Evolutionary conservation across 2,329 filamentous ascomycete genomes (phyloP).

Genomic region (Venturia carpophila): DNA sequence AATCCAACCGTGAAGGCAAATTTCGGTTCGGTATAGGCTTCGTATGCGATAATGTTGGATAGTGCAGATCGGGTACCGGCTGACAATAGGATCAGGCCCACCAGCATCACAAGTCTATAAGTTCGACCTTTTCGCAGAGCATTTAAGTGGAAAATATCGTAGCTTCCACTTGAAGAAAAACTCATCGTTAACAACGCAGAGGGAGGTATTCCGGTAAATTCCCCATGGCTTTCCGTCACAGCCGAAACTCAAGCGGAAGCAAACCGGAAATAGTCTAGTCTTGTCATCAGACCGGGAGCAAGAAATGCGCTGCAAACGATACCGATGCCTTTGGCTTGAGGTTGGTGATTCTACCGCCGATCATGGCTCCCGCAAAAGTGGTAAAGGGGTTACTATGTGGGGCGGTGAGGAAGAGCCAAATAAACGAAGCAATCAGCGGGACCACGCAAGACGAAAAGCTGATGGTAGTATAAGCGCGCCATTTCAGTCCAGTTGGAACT

Average conservation of each 20-base stretch:
- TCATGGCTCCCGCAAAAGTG: constrained; percentile 14
- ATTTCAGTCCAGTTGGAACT: background rate
- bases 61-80: constrained; percentile 19
- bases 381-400: background rate
- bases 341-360: constrained; percentile 22
- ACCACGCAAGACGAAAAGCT: background rate
- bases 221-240: constrained; percentile 20
- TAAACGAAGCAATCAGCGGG: background rate
- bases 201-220: constrained; percentile 16
- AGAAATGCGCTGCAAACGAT: constrained; percentile 21
- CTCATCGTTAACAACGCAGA: constrained; percentile 19
- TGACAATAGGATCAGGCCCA: constrained; percentile 17
- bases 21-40: constrained; percentile 16
- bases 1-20: background rate
- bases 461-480: background rate
- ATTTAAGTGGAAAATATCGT: constrained; percentile 19
- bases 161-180: constrained; percentile 17
- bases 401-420: constrained; percentile 2
- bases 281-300: constrained; percentile 20
- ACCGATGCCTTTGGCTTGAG: constrained; percentile 22
- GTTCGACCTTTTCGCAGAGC: constrained; percentile 17
- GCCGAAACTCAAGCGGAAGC: constrained; percentile 21
- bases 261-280: constrained; percentile 22
- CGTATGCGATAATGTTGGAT: constrained; percentile 21
- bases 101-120: constrained; percentile 17